Evolutionary conservation across 352 stramenopile species (phyloP), one percentile per base, ranked within the genome.

Genomic region (Poterioochromonas sp.): DNA sequence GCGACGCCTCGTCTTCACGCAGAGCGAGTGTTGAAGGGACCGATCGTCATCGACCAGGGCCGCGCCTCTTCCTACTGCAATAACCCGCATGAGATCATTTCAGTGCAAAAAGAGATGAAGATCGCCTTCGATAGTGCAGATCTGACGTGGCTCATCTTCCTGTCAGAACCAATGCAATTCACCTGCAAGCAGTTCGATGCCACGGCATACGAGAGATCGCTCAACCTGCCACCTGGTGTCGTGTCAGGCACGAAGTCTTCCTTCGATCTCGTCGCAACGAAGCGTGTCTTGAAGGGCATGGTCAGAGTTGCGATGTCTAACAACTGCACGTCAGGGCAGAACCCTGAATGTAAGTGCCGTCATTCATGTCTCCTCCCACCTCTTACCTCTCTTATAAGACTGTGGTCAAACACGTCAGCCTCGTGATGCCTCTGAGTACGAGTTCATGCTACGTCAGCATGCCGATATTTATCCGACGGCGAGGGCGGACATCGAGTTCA

Each of bases 111-210:
- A 29, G 80, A 84, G 32, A 63, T 81, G 0, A 80, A 85, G 63
- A 58, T 84, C 12, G 11, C 54, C 15, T 84, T 84, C 47, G 78
- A 76, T 32, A 79, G 51, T 22, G 26, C 43, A 5, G 87, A 90
- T 78, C 86, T 87, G 78, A 88, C 87, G 3, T 93, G 88, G 88
- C 79, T 91, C 0, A 81, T 90, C n/a, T 91, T 90, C 79, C 82
- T 88, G 51, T 91, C 85, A 29, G 53, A 84, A 34, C 87, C 87
- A 22, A 80, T 83, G 18, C 70, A 79, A 40, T 80, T 91, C 41
- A 51, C 79, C 35, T 91, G 86, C 73, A 79, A 76, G 35, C 34
- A 34, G 22, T 73, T 2, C 18, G 35, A 39, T 51, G 40, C 81
- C 77, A 29, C 53, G 39, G 2, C 63, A 68, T 49, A 80, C 78